Evolutionary conservation across 2,329 filamentous ascomycete species (phyloP).

Genomic region (Fusarium sp.): DNA sequence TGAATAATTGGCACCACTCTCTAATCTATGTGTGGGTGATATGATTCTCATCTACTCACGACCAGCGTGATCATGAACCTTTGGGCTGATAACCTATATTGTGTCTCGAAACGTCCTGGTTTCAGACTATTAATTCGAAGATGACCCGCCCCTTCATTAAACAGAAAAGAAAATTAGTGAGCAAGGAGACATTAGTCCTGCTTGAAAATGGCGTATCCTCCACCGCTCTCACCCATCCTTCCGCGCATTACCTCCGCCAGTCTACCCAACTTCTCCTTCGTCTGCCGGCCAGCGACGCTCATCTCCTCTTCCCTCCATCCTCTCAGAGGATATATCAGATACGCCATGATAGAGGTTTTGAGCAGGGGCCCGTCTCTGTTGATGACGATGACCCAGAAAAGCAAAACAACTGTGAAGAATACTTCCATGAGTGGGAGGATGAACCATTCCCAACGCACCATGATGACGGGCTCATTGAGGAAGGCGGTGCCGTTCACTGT

Average conservation of each 20-base stretch:
- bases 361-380: not conserved
- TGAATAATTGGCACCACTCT: not conserved
- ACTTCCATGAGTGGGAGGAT: conserved; percentile 3
- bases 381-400: not conserved
- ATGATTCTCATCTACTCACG: not conserved
- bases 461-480: conserved; percentile 1
- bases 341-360: conserved; percentile 9
- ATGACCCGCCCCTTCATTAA: not conserved
- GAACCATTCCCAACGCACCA: conserved; percentile 17
- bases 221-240: not conserved
- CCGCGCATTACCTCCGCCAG: not conserved
- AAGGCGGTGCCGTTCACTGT: not conserved
- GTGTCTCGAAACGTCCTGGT: not conserved
- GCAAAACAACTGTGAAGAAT: not conserved
- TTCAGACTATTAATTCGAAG: not conserved
- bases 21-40: not conserved
- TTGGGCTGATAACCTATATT: not conserved
- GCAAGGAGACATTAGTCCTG: not conserved
- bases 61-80: not conserved
- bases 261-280: not conserved
- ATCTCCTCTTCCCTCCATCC: not conserved
- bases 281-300: not conserved
- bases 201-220: not conserved
- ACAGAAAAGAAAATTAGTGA: not conserved
- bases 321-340: not conserved